Evolutionary conservation across 768 basidiomycete genomes (phyloP).

Genomic region (Amyloporia xantha): DNA sequence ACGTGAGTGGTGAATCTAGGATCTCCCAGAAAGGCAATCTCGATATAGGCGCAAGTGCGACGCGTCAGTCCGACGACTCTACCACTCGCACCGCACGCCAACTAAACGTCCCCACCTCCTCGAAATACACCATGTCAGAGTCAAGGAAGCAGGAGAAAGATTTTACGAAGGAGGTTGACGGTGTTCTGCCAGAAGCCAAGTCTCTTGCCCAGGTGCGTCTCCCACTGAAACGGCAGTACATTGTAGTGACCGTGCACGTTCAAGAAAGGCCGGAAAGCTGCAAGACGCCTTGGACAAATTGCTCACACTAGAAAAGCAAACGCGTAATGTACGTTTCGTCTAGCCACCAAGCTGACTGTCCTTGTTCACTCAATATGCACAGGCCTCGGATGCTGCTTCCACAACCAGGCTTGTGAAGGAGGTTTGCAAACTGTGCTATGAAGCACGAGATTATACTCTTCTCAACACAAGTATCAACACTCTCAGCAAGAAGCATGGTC

Average conservation of each 20-base stretch:
- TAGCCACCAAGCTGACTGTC: not conserved
- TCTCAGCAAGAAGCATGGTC: slow-evolving; percentile 94
- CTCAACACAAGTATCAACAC: slow-evolving; percentile 63
- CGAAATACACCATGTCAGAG: slow-evolving; percentile 60
- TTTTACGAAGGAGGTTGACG: slow-evolving; percentile 77
- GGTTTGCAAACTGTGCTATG: slow-evolving; percentile 64
- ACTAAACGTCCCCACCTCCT: slow-evolving; percentile 14
- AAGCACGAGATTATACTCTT: slow-evolving; percentile 59
- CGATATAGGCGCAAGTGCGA: slow-evolving; percentile 21
- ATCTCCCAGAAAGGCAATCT: slow-evolving; percentile 12
- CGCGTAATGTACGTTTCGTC: slow-evolving; percentile 69
- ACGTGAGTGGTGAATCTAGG: slow-evolving; percentile 11
- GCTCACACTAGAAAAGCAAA: slow-evolving; percentile 86
- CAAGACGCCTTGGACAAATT: slow-evolving; percentile 89
- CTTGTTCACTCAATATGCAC: slow-evolving; percentile 1
- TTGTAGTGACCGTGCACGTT: slow-evolving; percentile 8
- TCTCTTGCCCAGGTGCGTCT: slow-evolving; percentile 61
- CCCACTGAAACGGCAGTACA: not conserved
- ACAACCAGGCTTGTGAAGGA: slow-evolving; percentile 81
- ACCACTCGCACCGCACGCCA: slow-evolving; percentile 9
- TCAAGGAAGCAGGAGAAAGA: slow-evolving; percentile 84
- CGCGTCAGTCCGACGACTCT: slow-evolving; percentile 28
- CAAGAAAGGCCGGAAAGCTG: slow-evolving; percentile 64
- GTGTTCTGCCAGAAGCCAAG: slow-evolving; percentile 62
- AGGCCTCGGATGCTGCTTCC: slow-evolving; percentile 93